These are phyloP conservation scores for Suhomyces tanzawaensis DNA, from an alignment of 805 yeast species.

Conservation along the genomic window DNA sequence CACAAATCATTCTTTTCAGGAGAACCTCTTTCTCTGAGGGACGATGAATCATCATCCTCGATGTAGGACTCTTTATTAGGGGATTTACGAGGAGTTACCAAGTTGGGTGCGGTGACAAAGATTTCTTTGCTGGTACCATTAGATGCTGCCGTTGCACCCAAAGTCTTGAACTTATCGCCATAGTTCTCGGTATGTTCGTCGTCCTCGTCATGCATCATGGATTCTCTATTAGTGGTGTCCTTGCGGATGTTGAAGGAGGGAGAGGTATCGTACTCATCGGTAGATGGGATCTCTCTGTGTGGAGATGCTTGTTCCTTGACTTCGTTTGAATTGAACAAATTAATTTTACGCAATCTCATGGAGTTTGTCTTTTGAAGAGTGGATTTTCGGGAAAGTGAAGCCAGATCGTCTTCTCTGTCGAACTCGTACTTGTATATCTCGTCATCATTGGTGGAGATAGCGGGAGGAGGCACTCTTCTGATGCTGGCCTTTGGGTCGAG, in stretches of 20 bases:
- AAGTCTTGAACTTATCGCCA: slow-evolving; percentile 14
- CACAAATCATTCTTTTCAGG: slow-evolving; percentile 6
- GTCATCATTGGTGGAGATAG: slow-evolving; percentile 9
- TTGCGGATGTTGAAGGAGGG: slow-evolving; percentile 19
- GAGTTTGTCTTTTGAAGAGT: slow-evolving; percentile 40
- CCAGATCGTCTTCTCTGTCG: slow-evolving; percentile 27
- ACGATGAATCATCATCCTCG: not conserved
- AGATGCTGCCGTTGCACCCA: slow-evolving; percentile 17
- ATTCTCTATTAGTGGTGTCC: slow-evolving; percentile 11
- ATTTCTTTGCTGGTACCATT: slow-evolving; percentile 18
- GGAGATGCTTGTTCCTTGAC: slow-evolving; percentile 5
- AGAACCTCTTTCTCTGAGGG: slow-evolving; percentile 7
- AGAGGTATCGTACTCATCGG: slow-evolving; percentile 7
- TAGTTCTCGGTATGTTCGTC: slow-evolving; percentile 9
- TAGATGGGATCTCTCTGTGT: not conserved
- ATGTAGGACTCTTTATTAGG: not conserved
- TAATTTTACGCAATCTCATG: slow-evolving; percentile 39
- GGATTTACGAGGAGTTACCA: slow-evolving; percentile 1
- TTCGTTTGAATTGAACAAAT: slow-evolving; percentile 26
- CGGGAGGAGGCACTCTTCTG: slow-evolving; percentile 5
- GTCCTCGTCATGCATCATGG: slow-evolving; percentile 13
- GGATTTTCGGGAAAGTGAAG: slow-evolving; percentile 35
- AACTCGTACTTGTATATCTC: slow-evolving; percentile 29
- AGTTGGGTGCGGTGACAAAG: slow-evolving; percentile 20
- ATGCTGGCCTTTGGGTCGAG: not conserved